Conservation (phyloP, 1,139 yeast genomes). For the Pichia sp. region DNA sequence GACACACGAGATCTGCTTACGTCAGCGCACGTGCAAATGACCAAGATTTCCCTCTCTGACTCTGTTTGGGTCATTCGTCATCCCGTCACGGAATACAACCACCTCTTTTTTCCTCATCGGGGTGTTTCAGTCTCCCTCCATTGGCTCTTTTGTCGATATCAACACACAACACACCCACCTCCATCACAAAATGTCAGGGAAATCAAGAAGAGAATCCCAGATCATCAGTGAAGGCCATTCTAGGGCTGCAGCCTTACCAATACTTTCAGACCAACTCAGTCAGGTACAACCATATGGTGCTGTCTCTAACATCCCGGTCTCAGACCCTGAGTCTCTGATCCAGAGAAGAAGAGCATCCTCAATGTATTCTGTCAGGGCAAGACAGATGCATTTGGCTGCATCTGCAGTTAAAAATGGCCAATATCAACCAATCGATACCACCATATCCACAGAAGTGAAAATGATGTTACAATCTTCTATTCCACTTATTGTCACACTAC, state of each 20-base stretch:
- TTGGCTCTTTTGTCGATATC: no score
- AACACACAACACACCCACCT: no score
- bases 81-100: no score
- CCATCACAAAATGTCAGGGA: not conserved
- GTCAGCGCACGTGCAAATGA: no score
- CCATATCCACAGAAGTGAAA: constrained; percentile 39
- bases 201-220: constrained; percentile 3
- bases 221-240: not conserved
- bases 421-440: constrained; percentile 48
- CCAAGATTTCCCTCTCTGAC: no score
- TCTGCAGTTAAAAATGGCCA: constrained; percentile 23
- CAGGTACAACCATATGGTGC: constrained; percentile 23
- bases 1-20: no score
- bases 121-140: no score
- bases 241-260: constrained; percentile 4
- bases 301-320: not conserved
- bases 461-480: constrained; percentile 47
- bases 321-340: constrained; percentile 23
- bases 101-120: no score
- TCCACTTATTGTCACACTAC: constrained; percentile 71
- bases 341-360: constrained; percentile 30
- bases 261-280: not conserved
- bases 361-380: constrained; percentile 19
- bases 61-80: no score
- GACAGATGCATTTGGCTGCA: constrained; percentile 20